Conservation (phyloP, 2,329 filamentous ascomycete species). For the Aureobasidium pullulans region DNA sequence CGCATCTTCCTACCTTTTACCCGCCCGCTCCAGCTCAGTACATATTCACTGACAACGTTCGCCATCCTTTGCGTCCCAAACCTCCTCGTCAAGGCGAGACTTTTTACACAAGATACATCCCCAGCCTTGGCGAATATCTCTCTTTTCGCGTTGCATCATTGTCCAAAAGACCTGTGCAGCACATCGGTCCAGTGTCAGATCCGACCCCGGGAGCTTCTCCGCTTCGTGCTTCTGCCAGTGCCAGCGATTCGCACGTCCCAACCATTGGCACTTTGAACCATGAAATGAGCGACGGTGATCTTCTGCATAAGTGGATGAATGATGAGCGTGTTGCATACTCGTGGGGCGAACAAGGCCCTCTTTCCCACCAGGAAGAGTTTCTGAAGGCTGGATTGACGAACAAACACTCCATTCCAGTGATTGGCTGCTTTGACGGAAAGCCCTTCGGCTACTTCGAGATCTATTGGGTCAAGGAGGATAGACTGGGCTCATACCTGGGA, state of each 20-base stretch:
- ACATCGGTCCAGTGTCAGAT: slow-evolving; percentile 49
- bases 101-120: slow-evolving; percentile 83
- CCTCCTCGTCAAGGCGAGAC: slow-evolving; percentile 84
- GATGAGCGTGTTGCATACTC: slow-evolving; percentile 74
- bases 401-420: slow-evolving; percentile 77
- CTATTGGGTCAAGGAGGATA: slow-evolving; percentile 96
- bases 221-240: slow-evolving; percentile 32
- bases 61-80: slow-evolving; percentile 81
- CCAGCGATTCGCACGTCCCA: slow-evolving; percentile 43
- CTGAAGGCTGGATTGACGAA: slow-evolving; percentile 57
- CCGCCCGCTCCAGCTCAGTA: slow-evolving; percentile 79
- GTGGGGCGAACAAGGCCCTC: slow-evolving; percentile 64
- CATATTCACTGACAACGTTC: slow-evolving; percentile 65
- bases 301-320: slow-evolving; percentile 84
- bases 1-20: slow-evolving; percentile 84
- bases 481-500: slow-evolving; percentile 60
- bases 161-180: slow-evolving; percentile 55
- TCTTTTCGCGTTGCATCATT: slow-evolving; percentile 79
- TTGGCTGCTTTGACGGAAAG: slow-evolving; percentile 88
- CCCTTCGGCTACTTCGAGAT: slow-evolving; percentile 97
- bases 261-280: slow-evolving; percentile 24
- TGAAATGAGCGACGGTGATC: slow-evolving; percentile 51
- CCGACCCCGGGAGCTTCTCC: slow-evolving; percentile 16
- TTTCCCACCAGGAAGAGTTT: slow-evolving; percentile 56
- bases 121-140: slow-evolving; percentile 73